Percentiles rank a stretch among this genome's conserved stretches.
Evolutionary conservation across 371 early-diverging fungal genomes (phyloP).

Genomic region (Mucor saturninus): DNA sequence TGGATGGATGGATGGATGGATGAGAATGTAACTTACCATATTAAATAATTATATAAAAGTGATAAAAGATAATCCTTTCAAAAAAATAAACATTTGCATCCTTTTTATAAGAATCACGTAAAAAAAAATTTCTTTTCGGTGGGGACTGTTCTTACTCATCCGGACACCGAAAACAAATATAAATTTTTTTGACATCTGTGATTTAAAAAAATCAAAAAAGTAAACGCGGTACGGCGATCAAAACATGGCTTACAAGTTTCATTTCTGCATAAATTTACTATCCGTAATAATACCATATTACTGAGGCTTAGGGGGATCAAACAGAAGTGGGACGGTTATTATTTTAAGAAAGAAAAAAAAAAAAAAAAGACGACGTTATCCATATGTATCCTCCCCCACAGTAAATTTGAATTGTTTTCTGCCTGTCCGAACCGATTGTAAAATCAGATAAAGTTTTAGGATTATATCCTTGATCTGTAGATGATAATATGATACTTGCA

Average conservation of each 20-base stretch:
- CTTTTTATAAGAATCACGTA: slow-evolving; percentile 1
- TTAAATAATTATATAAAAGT: slow-evolving; percentile 22
- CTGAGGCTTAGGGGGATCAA: too few relatives aligned
- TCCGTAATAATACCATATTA: background rate
- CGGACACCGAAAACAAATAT: slow-evolving; percentile 1
- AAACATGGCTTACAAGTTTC: too few relatives aligned
- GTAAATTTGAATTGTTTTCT: too few relatives aligned
- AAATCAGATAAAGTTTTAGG: too few relatives aligned
- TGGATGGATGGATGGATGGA: slow-evolving; percentile 23
- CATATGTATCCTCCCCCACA: too few relatives aligned
- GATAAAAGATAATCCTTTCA: slow-evolving; percentile 18
- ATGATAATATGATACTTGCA: too few relatives aligned
- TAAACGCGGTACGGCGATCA: too few relatives aligned
- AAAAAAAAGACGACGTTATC: too few relatives aligned
- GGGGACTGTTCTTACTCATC: slow-evolving; percentile 3
- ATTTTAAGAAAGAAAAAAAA: background rate
- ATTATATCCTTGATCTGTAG: too few relatives aligned
- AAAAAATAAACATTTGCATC: background rate
- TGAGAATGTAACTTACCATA: slow-evolving; percentile 28
- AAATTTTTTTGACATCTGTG: background rate
- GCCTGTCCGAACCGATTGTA: too few relatives aligned
- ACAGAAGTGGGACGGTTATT: background rate
- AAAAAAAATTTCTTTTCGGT: slow-evolving; percentile 12
- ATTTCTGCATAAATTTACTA: too few relatives aligned
- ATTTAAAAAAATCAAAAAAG: too few relatives aligned